Base-by-base conservation (phyloP, 805 yeast species). In the Ogataea paraovalis region DNA sequence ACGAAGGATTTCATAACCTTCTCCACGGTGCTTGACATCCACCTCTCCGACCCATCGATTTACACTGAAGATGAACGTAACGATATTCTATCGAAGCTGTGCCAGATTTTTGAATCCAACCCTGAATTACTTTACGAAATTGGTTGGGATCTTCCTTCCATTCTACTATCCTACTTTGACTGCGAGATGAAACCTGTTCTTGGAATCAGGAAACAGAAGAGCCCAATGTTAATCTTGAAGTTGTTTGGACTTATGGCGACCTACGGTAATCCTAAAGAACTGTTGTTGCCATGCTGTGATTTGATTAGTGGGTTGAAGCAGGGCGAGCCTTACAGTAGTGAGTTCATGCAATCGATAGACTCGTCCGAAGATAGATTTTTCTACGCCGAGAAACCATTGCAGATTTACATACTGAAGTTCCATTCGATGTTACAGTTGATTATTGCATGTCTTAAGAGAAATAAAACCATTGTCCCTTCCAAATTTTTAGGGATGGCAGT, bases 131-230 rank as follows among this genome's bases (percentile, higher is more conserved):
- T 82, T 0, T 72, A 75, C 39, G 85, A 83, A 54, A 80, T 90
- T 50, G 96, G 96, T 2, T 91, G 97, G 97, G 97, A 91, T 64
- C 61, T 91, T n/a, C 96, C 96, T 1, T 75, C 74, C 28, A 66
- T 87, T 43, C 54, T 91, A 6, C 58, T 88, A 40, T 71, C 72
- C 9, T 86, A 75, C 61, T 61, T 84, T n/a, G 69, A 69, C 10
- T 45, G 59, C 7, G 46, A 39, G 2, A 57, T 80, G 69, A 51
- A 68, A 60, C 51, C 42, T 23, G 50, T 3, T 58, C 54, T 23
- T 43, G 57, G 4, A 50, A 75, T 50, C 60, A 78, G 39, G 48
- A 59, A 23, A 63, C 73, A n/a, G 74, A 76, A 43, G 62, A 73
- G 48, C 64, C 61, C 58, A 50, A 54, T 52, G 4, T 21, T 55